Evolutionary conservation across 148 eudicot genomes (phyloP).

Genomic region (Silene latifolia): DNA sequence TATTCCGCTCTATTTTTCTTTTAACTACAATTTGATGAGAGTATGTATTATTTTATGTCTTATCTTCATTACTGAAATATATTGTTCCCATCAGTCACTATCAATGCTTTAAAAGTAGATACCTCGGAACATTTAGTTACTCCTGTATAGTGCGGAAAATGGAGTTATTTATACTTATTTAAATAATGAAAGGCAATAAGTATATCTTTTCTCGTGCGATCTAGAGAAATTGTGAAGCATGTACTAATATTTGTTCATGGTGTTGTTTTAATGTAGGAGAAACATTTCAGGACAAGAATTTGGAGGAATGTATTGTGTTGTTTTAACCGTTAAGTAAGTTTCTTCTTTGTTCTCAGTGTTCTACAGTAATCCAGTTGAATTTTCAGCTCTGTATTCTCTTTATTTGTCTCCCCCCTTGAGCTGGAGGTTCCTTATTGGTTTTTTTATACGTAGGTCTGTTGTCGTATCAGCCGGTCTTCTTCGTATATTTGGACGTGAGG

Average conservation of each 20-base stretch:
- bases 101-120: neutral
- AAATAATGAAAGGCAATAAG: neutral
- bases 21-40: neutral
- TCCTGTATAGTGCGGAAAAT: neutral
- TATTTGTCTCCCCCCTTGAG: neutral
- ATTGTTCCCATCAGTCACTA: neutral
- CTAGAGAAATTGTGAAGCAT: neutral
- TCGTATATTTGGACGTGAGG: constrained; percentile 81
- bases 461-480: constrained; percentile 90
- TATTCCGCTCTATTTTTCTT: neutral
- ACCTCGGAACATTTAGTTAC: neutral
- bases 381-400: neutral
- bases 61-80: neutral
- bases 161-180: neutral
- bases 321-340: constrained; percentile 72
- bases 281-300: constrained; percentile 96
- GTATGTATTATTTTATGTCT: neutral
- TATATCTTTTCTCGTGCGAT: neutral
- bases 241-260: neutral
- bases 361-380: neutral
- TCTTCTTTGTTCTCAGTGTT: constrained; percentile 12
- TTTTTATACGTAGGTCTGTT: constrained; percentile 48
- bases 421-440: neutral
- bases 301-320: constrained; percentile 89
- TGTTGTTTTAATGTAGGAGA: constrained; percentile 47